Conservation (phyloP, 2,329 filamentous ascomycete genomes). For the Xylaria sp. region DNA sequence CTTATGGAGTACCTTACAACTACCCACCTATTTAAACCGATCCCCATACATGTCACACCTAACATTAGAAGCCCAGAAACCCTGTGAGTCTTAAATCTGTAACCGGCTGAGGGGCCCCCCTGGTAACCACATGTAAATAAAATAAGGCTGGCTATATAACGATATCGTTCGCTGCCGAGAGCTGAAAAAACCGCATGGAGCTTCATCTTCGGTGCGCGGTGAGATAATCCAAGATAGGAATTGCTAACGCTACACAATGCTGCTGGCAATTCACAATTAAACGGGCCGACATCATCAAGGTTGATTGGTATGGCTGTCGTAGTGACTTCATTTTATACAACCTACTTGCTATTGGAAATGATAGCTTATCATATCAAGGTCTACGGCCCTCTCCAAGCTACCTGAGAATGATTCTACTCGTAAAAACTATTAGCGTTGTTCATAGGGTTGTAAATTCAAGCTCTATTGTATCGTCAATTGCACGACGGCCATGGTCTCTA, state of each 20-base stretch:
- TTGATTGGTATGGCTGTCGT: too few relatives aligned
- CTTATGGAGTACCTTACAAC: not conserved
- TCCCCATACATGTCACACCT: not conserved
- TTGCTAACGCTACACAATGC: not conserved
- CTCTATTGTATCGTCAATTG: conserved; percentile 37
- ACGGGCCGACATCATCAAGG: not conserved
- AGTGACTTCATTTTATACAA: too few relatives aligned
- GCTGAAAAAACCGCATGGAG: conserved; percentile 13
- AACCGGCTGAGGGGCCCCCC: conserved; percentile 23
- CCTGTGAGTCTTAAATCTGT: conserved; percentile 10
- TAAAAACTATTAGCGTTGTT: not conserved
- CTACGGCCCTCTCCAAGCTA: not conserved
- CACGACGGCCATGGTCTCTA: conserved; percentile 37
- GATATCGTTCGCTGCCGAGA: not conserved
- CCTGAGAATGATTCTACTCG: not conserved
- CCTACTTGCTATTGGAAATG: not conserved
- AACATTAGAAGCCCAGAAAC: not conserved
- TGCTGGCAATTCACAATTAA: not conserved
- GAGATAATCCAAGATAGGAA: not conserved
- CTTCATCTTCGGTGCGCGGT: conserved; percentile 6
- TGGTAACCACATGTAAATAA: not conserved
- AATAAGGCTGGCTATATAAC: not conserved
- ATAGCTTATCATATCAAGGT: not conserved
- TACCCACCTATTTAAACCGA: not conserved
- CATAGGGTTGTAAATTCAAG: conserved; percentile 16